These are phyloP conservation scores for Scleromitrula shiraiana DNA, from an alignment of 2,329 filamentous ascomycete genomes.

Conservation along the genomic window DNA sequence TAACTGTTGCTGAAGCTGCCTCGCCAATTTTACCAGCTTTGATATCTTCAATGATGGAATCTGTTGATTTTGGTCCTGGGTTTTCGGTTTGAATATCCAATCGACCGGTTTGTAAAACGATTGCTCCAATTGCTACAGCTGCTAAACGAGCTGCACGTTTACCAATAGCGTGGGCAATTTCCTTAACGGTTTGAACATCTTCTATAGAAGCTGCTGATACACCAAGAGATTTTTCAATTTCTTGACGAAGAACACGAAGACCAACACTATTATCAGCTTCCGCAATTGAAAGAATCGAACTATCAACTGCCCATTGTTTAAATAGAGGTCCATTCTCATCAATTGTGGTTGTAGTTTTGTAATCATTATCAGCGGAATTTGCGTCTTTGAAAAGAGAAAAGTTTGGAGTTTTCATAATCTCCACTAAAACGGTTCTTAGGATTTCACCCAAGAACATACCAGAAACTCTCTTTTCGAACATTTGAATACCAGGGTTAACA, in stretches of 20 bases:
- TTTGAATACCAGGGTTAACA: constrained; percentile 88
- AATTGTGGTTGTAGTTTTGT: constrained; percentile 61
- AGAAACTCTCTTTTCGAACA: constrained; percentile 98
- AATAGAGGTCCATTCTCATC: constrained; percentile 59
- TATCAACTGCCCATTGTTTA: constrained; percentile 84
- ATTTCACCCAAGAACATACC: constrained; percentile 99
- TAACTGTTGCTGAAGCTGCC: constrained; percentile 20
- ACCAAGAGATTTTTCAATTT: constrained; percentile 67
- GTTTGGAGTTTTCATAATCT: constrained; percentile 59
- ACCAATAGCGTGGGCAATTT: constrained; percentile 73
- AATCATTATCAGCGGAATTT: constrained; percentile 64
- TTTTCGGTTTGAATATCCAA: constrained; percentile 37
- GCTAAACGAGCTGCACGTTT: constrained; percentile 82
- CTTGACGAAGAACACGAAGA: constrained; percentile 65
- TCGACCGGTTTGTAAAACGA: constrained; percentile 73
- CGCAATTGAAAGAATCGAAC: constrained; percentile 78
- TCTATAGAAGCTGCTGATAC: constrained; percentile 70
- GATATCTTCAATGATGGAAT: constrained; percentile 22
- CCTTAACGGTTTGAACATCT: constrained; percentile 83
- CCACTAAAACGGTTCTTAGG: constrained; percentile 66
- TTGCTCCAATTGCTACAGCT: constrained; percentile 78
- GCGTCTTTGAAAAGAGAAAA: constrained; percentile 69
- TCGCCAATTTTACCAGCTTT: constrained; percentile 21
- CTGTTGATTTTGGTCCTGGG: constrained; percentile 17
- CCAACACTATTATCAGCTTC: constrained; percentile 71